Evolutionary conservation across 352 stramenopile genomes (phyloP).

Genomic region (Globisporangium paroecandrum): DNA sequence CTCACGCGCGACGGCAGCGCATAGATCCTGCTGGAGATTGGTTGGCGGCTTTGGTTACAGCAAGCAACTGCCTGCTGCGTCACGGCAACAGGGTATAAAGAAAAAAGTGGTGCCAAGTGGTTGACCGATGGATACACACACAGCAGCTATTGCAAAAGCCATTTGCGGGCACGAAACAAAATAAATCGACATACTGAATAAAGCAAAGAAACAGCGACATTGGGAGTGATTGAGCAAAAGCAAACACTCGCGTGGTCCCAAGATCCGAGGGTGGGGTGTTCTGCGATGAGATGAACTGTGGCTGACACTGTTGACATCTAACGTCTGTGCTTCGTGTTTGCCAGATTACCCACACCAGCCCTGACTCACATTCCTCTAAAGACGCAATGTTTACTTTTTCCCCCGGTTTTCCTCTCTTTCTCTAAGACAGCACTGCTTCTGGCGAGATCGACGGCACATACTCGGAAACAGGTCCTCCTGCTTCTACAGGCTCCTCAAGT

Average conservation of each 20-base stretch:
- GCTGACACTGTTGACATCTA: not conserved
- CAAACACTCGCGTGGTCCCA: not conserved
- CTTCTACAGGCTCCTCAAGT: not conserved
- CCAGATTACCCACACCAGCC: too few relatives aligned
- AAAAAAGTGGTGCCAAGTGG: not conserved
- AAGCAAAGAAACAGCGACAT: slow-evolving; percentile 1
- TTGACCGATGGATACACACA: not conserved
- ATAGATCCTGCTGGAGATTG: slow-evolving; percentile 2
- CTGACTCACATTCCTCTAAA: too few relatives aligned
- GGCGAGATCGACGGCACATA: not conserved
- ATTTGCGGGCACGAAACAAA: not conserved
- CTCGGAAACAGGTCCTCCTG: not conserved
- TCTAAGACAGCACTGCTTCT: not conserved
- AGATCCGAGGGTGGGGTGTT: not conserved
- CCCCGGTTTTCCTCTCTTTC: not conserved
- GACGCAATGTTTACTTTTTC: too few relatives aligned
- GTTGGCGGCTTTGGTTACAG: not conserved
- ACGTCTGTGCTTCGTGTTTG: not conserved
- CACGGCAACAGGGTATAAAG: not conserved
- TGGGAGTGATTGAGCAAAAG: not conserved
- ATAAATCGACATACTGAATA: not conserved
- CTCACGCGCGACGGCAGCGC: slow-evolving; percentile 73
- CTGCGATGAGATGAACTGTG: not conserved
- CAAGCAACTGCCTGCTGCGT: not conserved
- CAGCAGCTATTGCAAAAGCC: too few relatives aligned